Evolutionary conservation across 148 eudicot species (phyloP), one percentile per base, ranked within the genome.

Genomic region (Chenopodium album): DNA sequence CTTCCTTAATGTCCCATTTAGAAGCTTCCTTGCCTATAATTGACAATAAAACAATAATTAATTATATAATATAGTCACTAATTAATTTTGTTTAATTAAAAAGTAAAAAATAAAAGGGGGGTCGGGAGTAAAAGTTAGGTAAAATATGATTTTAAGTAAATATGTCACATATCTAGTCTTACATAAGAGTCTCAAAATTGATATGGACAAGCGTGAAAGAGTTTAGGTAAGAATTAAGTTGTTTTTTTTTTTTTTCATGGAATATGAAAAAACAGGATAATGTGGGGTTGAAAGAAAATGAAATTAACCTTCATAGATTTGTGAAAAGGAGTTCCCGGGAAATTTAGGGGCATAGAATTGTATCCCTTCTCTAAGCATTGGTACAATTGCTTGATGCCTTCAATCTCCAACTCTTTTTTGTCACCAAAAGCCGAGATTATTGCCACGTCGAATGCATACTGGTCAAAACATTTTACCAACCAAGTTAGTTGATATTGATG

Each of bases 391-490:
- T 90, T 92, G 62, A 95, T 87, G 72, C 88, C 86, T 79, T 91
- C 91, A 56, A 84, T 78, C 75, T 95, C 94, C 71, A 85, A 34
- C 14, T 87, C 94, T 52, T 34, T 75, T 44, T 82, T 81, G 56
- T 87, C 76, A n/a, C 98, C 98, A 19, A 95, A 90, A 8, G 87
- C 91, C 26, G 93, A 89, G n/a, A 90, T 84, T 87, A 92, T 85
- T 10, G 98, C 98, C 84, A 95, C 97, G 19, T 91, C 92, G 54
- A 93, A 95, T n/a, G 98, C 92, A 82, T 89, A 94, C 98, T 94
- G 80, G 65, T 52, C 2, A 75, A 54, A 50, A 77, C 23, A 66
- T 13, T 23, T 41, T 12, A 74, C 63, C 75, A 52, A 52, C 9
- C 8, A 47, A 67, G 34, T 64, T 46, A 76, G 70, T 9, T 32